These are phyloP conservation scores for Phanerochaete sordida DNA, from an alignment of 768 basidiomycete species.

Conservation along the genomic window DNA sequence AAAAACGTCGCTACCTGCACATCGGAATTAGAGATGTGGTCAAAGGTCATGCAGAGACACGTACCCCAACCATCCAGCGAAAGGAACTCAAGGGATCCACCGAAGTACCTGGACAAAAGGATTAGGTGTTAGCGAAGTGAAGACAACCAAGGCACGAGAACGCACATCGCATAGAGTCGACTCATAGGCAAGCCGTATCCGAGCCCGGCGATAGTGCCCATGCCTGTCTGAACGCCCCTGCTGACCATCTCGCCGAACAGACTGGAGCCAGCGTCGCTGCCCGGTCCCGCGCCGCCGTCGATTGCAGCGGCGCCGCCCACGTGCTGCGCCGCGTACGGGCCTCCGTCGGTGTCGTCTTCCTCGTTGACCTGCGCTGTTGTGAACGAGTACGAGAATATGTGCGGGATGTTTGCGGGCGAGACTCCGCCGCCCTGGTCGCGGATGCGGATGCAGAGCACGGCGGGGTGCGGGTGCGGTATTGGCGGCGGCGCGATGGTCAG, in stretches of 20 bases:
- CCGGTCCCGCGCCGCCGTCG: conserved; percentile 18
- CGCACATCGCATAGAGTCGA: conserved; percentile 61
- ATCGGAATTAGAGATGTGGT: conserved; percentile 5
- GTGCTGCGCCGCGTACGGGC: conserved; percentile 77
- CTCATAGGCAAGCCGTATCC: conserved; percentile 89
- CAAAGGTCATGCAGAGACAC: conserved; percentile 15
- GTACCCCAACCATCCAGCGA: conserved; percentile 83
- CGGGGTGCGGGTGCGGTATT: conserved; percentile 21
- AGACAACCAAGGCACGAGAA: no score
- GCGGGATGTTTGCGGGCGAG: conserved; percentile 63
- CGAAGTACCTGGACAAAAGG: conserved; percentile 61
- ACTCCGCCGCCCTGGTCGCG: conserved; percentile 89
- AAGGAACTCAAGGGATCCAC: conserved; percentile 78
- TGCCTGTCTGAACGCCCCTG: conserved; percentile 71
- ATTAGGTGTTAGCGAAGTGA: no score
- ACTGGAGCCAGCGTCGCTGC: conserved; percentile 38
- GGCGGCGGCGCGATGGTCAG: conserved; percentile 68
- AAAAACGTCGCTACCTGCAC: conserved; percentile 46
- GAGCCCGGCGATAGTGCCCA: conserved; percentile 88
- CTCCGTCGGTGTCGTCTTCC: conserved; percentile 45
- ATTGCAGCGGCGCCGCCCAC: conserved; percentile 70
- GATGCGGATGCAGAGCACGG: conserved; percentile 72
- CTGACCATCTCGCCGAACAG: conserved; percentile 78
- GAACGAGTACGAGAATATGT: conserved; percentile 90
- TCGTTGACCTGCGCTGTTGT: conserved; percentile 68